Percentiles rank a stretch among this genome's conserved stretches.
Conservation (phyloP, 495 filamentous ascomycete genomes). For the Penicillium subrubescens region DNA sequence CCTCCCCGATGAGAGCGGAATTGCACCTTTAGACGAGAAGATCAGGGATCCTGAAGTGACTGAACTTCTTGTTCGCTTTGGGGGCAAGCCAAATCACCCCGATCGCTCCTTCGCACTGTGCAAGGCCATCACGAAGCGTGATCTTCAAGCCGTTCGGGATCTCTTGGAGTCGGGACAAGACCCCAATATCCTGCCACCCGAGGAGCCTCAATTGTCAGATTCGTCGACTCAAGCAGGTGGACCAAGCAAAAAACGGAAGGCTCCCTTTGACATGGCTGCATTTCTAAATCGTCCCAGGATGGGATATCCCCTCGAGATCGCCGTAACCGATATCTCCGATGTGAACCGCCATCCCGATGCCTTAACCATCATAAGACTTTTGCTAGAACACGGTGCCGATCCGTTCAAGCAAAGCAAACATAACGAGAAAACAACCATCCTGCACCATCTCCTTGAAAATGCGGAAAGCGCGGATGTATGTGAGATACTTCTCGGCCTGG, state of each 20-base stretch:
- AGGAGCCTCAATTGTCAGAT: not conserved
- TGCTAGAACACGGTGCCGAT: conserved; percentile 5
- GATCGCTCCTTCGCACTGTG: conserved; percentile 2
- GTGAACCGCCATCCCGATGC: not conserved
- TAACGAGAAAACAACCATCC: not conserved
- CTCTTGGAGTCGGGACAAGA: conserved; percentile 6
- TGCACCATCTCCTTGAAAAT: not conserved
- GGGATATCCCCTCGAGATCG: not conserved
- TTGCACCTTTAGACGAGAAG: conserved; percentile 6
- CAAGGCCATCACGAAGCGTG: not conserved
- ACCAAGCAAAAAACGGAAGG: not conserved
- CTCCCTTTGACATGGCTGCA: too few species aligned
- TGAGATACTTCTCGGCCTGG: not conserved
- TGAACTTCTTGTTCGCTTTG: conserved; percentile 22
- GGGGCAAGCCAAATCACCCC: conserved; percentile 2
- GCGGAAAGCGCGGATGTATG: not conserved
- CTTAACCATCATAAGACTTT: not conserved
- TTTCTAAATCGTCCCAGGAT: not conserved
- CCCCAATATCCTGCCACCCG: not conserved
- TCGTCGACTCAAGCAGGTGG: not conserved
- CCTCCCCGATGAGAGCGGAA: not conserved
- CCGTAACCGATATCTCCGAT: not conserved
- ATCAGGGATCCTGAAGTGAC: conserved; percentile 1
- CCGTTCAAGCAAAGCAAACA: conserved; percentile 5
- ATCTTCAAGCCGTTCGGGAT: not conserved